Conservation (phyloP, 1,139 yeast genomes). For the Diutina mesorugosa region DNA sequence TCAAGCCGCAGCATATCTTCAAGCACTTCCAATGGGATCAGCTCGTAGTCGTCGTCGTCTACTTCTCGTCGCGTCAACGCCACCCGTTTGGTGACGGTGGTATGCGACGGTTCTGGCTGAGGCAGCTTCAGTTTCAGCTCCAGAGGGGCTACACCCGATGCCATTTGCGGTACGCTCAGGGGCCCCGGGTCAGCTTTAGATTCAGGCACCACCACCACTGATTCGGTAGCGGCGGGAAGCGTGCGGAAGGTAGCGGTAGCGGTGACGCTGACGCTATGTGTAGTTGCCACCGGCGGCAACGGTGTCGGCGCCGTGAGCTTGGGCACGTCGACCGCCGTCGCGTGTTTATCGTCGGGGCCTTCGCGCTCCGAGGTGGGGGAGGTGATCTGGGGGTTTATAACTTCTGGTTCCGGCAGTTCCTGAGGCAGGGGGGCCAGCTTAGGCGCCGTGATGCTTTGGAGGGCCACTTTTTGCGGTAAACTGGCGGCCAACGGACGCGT, state of each 20-base stretch:
- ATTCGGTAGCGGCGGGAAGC: neutral
- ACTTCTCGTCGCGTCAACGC: neutral
- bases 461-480: neutral
- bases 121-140: neutral
- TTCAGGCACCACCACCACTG: neutral
- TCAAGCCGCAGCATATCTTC: slow-evolving; percentile 59
- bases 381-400: neutral
- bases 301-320: neutral
- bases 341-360: neutral
- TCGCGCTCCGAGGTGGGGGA: neutral
- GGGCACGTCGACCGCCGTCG: neutral
- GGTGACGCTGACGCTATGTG: neutral
- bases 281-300: neutral
- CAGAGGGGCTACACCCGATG: neutral
- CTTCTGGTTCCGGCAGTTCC: neutral
- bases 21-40: slow-evolving; percentile 36
- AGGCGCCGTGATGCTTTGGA: neutral
- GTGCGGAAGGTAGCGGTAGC: neutral
- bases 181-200: neutral
- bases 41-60: slow-evolving; percentile 12
- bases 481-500: neutral
- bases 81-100: neutral
- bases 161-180: neutral
- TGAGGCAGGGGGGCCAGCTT: neutral
- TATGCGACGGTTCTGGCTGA: neutral